Evolutionary conservation across 768 basidiomycete genomes (phyloP).

Genomic region (Sporobolomyces roseus): DNA sequence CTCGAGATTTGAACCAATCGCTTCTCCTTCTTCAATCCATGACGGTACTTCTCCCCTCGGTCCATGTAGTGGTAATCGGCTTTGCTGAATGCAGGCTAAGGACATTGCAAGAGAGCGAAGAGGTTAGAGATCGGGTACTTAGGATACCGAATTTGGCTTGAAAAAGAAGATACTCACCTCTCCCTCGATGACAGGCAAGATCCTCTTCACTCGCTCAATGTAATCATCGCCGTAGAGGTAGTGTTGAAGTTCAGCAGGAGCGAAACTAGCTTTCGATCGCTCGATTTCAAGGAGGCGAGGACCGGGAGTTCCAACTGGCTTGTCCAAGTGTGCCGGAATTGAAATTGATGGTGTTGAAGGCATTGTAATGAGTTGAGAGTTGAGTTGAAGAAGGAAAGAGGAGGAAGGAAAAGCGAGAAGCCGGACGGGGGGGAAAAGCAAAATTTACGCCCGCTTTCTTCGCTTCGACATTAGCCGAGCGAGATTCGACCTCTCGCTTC

Average conservation of each 20-base stretch:
- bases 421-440: not conserved
- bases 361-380: not conserved
- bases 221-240: conserved; percentile 36
- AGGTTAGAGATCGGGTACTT: not conserved
- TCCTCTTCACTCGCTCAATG: conserved; percentile 31
- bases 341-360: conserved; percentile 13
- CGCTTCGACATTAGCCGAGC: too few species aligned
- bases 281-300: conserved; percentile 41
- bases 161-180: conserved; percentile 21
- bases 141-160: not conserved
- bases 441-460: too few species aligned
- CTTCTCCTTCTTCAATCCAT: conserved; percentile 45
- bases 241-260: conserved; percentile 25
- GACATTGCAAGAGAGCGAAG: not conserved
- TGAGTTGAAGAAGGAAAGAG: not conserved
- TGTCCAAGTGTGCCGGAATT: conserved; percentile 20
- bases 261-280: conserved; percentile 37
- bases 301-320: conserved; percentile 34
- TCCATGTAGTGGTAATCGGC: conserved; percentile 42
- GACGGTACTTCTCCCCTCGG: conserved; percentile 43
- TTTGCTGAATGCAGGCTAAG: conserved; percentile 46
- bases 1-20: conserved; percentile 40
- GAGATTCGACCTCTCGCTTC: too few species aligned
- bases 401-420: not conserved
- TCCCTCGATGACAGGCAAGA: conserved; percentile 36